Evolutionary conservation across 441 rosid species (phyloP), one percentile per base, ranked within the genome.

Genomic region (Arabidopsis lyrata): DNA sequence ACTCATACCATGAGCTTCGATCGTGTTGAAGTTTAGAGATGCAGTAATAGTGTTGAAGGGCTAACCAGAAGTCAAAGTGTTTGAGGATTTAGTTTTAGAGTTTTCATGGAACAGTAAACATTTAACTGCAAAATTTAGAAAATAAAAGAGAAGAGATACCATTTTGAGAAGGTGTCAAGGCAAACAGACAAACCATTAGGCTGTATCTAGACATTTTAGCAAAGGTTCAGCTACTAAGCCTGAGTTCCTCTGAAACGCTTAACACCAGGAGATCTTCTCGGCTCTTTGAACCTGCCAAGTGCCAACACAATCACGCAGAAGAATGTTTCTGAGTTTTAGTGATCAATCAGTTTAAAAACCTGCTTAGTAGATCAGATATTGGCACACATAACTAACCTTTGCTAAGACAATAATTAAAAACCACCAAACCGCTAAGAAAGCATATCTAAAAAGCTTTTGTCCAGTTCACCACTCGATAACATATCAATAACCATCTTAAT

Each of bases 21-120:
- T 93, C 89, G 81, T 93, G 96, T 54, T 93, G 94, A 48, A 84
- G 76, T 76, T 85, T 91, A 41, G 93, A n/a, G 59, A 91, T 81
- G 61, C 89, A 88, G 68, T 84, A 81, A 75, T 85, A 89, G 70
- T 91, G 90, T 66, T 88, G 45, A 3, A 41, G 45, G 15, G 45
- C 45, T 41, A 41, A 41, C 14, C 45, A 41, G 1, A 41, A 41
- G 12, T 12, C 31, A 29, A 29, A 29, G 31, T 29, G 31, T 29
- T 6, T 4, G 31, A 4, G 1, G 14, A 39, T 39, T 12, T 39
- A 14, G 48, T 14, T 42, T 42, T 42, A 41, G 15, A 42, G 48
- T 42, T 3, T 42, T 16, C 48, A 42, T 42, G 47, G 16, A 42
- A 42, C 47, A 42, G 47, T 13, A 13, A 42, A 38, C 48, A 42